Evolutionary conservation across 1,139 yeast species (phyloP).

Genomic region (Kurtzmaniella quercitrusa): DNA sequence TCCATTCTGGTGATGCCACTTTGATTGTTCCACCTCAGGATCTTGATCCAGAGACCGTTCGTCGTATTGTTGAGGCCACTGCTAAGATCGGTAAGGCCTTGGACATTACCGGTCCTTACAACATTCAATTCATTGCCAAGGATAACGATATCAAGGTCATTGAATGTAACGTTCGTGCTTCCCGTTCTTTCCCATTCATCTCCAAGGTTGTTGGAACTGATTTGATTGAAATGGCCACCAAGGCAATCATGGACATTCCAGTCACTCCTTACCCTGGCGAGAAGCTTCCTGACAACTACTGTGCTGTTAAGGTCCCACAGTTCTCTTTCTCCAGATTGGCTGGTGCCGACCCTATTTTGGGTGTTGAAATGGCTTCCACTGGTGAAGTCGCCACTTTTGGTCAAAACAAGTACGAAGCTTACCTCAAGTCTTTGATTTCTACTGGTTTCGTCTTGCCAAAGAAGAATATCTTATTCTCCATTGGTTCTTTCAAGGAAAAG

Average conservation of each 20-base stretch:
- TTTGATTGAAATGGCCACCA: constrained; percentile 95
- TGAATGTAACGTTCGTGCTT: constrained; percentile 98
- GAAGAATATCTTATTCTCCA: constrained; percentile 87
- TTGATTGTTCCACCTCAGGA: constrained; percentile 97
- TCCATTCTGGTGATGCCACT: constrained; percentile 99
- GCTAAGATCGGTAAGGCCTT: constrained; percentile 95
- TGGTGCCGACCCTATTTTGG: constrained; percentile 97
- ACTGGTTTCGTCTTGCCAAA: constrained; percentile 95
- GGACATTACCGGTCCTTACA: constrained; percentile 97
- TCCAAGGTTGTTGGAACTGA: constrained; percentile 97
- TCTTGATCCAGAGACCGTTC: constrained; percentile 85
- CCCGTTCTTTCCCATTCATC: constrained; percentile 97
- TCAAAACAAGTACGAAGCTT: constrained; percentile 93
- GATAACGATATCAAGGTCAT: constrained; percentile 93
- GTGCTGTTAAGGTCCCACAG: constrained; percentile 97
- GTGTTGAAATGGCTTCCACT: constrained; percentile 99
- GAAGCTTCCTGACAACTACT: constrained; percentile 86
- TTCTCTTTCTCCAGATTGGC: constrained; percentile 96
- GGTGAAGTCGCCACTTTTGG: constrained; percentile 99
- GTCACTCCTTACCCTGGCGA: constrained; percentile 85
- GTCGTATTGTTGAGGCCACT: constrained; percentile 89
- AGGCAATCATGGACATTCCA: constrained; percentile 89
- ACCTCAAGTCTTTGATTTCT: constrained; percentile 87
- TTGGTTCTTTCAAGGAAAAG: constrained; percentile 98
- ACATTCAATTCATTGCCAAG: constrained; percentile 93